A percentile compares a stretch with the other conserved stretches of the same genome.
These are phyloP conservation scores for Gossypium mustelinum DNA, from an alignment of 345 rosid genomes.

Conservation along the genomic window DNA sequence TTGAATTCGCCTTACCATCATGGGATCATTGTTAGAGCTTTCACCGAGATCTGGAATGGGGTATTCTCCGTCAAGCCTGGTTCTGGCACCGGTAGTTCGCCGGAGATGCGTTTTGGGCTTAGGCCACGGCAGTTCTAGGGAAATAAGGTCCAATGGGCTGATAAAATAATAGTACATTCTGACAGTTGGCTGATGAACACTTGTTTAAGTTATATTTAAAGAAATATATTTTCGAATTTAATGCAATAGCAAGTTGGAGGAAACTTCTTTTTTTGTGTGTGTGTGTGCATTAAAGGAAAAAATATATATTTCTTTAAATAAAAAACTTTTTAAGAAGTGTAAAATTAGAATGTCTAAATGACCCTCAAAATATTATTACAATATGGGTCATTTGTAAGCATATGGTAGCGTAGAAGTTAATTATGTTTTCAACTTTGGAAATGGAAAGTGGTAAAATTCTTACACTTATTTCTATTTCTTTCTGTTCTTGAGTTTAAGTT, in stretches of 20 bases:
- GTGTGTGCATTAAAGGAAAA: background rate
- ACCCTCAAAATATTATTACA: background rate
- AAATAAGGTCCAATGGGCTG: background rate
- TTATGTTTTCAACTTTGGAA: background rate
- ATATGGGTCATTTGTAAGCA: conserved; percentile 5
- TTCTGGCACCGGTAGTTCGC: background rate
- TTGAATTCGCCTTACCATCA: conserved; percentile 77
- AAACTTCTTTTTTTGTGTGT: background rate
- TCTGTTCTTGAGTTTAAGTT: background rate
- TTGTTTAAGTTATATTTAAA: conserved; percentile 1
- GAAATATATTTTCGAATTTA: conserved; percentile 2
- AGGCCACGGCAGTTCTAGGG: conserved; percentile 24
- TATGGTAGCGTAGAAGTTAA: background rate
- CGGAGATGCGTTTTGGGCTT: conserved; percentile 15
- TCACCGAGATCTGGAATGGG: conserved; percentile 93
- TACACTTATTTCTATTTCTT: background rate
- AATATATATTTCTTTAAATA: conserved; percentile 5
- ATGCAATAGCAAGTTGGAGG: background rate
- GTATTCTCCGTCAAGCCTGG: conserved; percentile 47
- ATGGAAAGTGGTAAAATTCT: background rate
- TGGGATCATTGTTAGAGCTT: conserved; percentile 75
- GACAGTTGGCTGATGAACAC: background rate
- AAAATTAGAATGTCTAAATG: background rate
- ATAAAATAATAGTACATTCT: conserved; percentile 1
- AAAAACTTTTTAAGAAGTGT: background rate